Conservation (phyloP, 2,329 filamentous ascomycete genomes). For the Colletotrichum chrysophilum region DNA sequence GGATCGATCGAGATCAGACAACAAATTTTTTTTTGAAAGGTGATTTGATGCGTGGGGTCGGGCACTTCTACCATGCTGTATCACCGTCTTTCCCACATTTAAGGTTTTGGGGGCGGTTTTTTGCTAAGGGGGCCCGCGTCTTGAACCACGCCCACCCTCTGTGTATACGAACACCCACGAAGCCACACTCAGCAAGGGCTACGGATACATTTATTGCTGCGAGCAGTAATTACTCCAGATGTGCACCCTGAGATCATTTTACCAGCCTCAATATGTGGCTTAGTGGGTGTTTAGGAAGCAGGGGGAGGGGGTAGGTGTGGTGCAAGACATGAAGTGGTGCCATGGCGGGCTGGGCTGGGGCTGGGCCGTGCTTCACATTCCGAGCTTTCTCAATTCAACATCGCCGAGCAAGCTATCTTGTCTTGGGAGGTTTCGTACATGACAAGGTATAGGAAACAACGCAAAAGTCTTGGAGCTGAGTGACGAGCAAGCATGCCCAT, state of each 20-base stretch:
- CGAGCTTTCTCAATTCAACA: not conserved
- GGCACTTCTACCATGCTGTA: not conserved
- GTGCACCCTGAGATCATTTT: not conserved
- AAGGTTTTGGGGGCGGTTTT: not conserved
- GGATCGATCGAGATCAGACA: conserved; percentile 3
- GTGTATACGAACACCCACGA: not conserved
- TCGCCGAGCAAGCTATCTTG: not conserved
- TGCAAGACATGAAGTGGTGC: not conserved
- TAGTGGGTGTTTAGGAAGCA: not conserved
- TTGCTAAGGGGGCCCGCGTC: not conserved
- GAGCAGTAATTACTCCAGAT: not conserved
- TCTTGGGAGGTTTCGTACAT: not conserved
- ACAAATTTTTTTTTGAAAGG: not conserved
- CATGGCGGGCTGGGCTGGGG: not conserved
- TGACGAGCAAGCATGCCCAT: not conserved
- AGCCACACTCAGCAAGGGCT: not conserved
- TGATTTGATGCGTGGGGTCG: not conserved
- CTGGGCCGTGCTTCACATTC: not conserved
- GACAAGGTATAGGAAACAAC: not conserved
- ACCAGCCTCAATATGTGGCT: not conserved
- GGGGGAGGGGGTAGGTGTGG: not conserved
- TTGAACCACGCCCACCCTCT: not conserved
- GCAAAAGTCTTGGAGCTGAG: not conserved
- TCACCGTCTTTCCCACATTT: not conserved
- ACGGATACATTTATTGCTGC: not conserved